Evolutionary conservation across 495 filamentous ascomycete genomes (phyloP).

Genomic region (Xylaria sp.): DNA sequence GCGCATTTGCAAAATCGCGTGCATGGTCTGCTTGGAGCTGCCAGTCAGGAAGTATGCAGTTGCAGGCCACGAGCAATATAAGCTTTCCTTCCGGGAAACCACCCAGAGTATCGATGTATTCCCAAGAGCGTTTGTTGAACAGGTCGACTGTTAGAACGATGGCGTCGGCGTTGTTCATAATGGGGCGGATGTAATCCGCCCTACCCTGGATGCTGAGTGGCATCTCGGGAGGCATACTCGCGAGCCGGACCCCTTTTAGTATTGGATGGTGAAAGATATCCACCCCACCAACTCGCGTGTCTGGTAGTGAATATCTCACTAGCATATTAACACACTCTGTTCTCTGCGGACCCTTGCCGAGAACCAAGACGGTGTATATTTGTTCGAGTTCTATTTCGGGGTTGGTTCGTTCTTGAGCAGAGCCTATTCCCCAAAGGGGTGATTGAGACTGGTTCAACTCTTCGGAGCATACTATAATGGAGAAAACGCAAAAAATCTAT

Average conservation of each 20-base stretch:
- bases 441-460: not conserved
- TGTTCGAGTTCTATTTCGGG: not conserved
- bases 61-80: not conserved
- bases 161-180: not conserved
- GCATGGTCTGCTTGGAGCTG: not conserved
- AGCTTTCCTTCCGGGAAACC: slow-evolving; percentile 1
- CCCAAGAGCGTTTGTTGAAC: not conserved
- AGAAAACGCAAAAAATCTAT: slow-evolving; percentile 11
- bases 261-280: not conserved
- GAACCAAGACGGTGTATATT: not conserved
- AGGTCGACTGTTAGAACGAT: not conserved
- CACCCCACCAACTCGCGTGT: not conserved
- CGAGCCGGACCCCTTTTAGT: not conserved
- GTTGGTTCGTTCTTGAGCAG: not conserved
- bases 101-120: not conserved
- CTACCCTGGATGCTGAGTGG: too few relatives aligned
- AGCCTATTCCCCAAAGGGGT: not conserved
- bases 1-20: not conserved
- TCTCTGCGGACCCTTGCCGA: not conserved
- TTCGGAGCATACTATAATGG: not conserved
- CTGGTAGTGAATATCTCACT: not conserved
- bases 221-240: not conserved
- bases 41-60: not conserved
- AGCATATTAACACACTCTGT: not conserved
- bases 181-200: too few relatives aligned